Conservation (phyloP, 1,139 yeast genomes). For the Saccharomyces hybrid region DNA sequence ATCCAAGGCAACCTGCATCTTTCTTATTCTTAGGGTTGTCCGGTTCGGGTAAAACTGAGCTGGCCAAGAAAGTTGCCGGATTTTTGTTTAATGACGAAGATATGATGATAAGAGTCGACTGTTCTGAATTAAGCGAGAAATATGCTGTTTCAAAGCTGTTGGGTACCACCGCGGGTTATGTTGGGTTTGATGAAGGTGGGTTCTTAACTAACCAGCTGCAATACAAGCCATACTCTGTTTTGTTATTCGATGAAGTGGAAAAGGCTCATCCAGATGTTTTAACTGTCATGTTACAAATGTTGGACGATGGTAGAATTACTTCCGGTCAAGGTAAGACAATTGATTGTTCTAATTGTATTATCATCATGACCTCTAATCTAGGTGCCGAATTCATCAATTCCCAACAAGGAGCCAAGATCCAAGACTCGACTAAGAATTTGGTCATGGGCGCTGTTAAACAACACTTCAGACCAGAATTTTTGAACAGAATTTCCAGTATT, state of each 20-base stretch:
- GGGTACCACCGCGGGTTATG: constrained; percentile 98
- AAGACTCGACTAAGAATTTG: constrained; percentile 56
- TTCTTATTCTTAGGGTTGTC: constrained; percentile 91
- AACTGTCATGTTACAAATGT: constrained; percentile 79
- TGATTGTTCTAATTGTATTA: constrained; percentile 84
- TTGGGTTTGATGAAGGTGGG: constrained; percentile 98
- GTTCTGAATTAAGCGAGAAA: constrained; percentile 92
- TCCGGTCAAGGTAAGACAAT: constrained; percentile 90
- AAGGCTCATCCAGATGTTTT: constrained; percentile 99
- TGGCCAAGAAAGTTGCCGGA: constrained; percentile 93
- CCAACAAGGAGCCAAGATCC: constrained; percentile 57
- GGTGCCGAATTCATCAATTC: constrained; percentile 88
- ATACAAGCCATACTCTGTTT: constrained; percentile 90
- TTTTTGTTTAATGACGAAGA: constrained; percentile 91
- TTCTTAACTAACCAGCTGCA: constrained; percentile 84
- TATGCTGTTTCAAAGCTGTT: constrained; percentile 90
- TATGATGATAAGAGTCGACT: constrained; percentile 95
- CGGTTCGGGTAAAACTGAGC: constrained; percentile 97
- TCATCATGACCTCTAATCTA: constrained; percentile 94
- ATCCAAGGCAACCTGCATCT: constrained; percentile 94
- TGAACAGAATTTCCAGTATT: constrained; percentile 89
- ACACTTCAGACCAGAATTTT: constrained; percentile 95
- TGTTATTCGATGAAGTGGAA: constrained; percentile 92
- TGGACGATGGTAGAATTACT: constrained; percentile 95
- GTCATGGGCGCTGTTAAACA: constrained; percentile 81